These are phyloP conservation scores for Taphrina populina DNA, from an alignment of 1,139 yeast genomes.

Conservation along the genomic window DNA sequence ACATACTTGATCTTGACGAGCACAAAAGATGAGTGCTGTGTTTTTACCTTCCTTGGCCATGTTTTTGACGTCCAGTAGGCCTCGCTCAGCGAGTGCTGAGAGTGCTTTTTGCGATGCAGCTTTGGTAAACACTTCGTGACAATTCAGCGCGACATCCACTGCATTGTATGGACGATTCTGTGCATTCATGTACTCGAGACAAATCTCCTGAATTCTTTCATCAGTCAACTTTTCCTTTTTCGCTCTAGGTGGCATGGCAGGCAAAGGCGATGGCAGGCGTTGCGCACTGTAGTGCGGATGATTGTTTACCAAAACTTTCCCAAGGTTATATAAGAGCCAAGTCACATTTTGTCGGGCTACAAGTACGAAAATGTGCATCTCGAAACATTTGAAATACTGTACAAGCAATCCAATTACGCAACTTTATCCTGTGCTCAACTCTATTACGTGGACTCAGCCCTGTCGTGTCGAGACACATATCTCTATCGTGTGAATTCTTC, in stretches of 20 bases:
- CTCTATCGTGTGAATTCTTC: too few relatives aligned
- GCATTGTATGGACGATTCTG: slow-evolving; percentile 19
- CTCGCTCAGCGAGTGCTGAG: slow-evolving; percentile 10
- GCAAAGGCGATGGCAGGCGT: neutral
- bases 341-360: too few relatives aligned
- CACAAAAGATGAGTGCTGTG: slow-evolving; percentile 7
- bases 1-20: slow-evolving; percentile 7
- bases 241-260: slow-evolving; percentile 1
- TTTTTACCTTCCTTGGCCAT: slow-evolving; percentile 1
- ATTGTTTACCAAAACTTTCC: too few relatives aligned
- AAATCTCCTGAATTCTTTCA: slow-evolving; percentile 4
- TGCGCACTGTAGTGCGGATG: too few relatives aligned
- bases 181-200: neutral
- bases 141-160: slow-evolving; percentile 5
- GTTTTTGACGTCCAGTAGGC: neutral
- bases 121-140: slow-evolving; percentile 15
- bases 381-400: too few relatives aligned
- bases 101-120: slow-evolving; percentile 17
- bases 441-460: too few relatives aligned
- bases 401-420: too few relatives aligned
- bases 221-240: slow-evolving; percentile 15
- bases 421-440: too few relatives aligned
- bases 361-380: too few relatives aligned
- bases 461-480: too few relatives aligned
- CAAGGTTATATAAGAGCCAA: too few relatives aligned